Base-by-base conservation (phyloP, 2,329 filamentous ascomycete genomes). In the Conoideocrella luteorostrata region DNA sequence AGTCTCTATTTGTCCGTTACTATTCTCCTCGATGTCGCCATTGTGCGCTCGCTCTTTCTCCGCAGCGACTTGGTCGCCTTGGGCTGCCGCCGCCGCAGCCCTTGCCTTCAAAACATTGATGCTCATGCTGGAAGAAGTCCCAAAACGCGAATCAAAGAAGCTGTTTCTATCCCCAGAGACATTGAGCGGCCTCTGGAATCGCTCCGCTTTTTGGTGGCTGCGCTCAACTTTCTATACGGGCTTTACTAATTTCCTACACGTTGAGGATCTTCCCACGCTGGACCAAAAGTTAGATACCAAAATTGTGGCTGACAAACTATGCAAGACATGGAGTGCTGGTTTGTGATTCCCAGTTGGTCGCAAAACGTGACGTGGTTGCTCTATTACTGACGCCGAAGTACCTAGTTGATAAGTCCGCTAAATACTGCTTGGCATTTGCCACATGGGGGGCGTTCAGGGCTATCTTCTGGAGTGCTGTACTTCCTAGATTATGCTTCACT, bases 21-120 rank as follows among this genome's bases (percentile, higher is more conserved):
- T 2, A 49, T 70, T 0, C 50, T 75, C 2, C 60, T 74, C 20
- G 73, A 76, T 29, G 52, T 63, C 3, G 61, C 62, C 0, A 67
- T 68, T 45, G 56, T 58, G 0, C 59, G 73, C 5, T 45, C 47
- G 7, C 47, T 56, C 4, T 43, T 28, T 43, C 2, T 20, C 45
- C 3, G 43, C 45, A 3, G 33, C 29, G 12, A 47, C 55, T 64
- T 62, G 17, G 17, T 21, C 32, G 5, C 61, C 56, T 34, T 55
- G 61, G 1, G 54, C 58, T 3, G 45, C 70, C 1, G 65, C 68
- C 20, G 66, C 62, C 2, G 53, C 57, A 0, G 57, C 60, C 0
- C 44, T 68, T 4, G 62, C 48, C 1, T 17, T 67, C 36, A 72
- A 71, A 41, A 46, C n/a, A 11, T 13, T 37, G 10, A 12, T 39